These are phyloP conservation scores for Alternaria sp. DNA, from an alignment of 2,329 filamentous ascomycete genomes.

Conservation along the genomic window DNA sequence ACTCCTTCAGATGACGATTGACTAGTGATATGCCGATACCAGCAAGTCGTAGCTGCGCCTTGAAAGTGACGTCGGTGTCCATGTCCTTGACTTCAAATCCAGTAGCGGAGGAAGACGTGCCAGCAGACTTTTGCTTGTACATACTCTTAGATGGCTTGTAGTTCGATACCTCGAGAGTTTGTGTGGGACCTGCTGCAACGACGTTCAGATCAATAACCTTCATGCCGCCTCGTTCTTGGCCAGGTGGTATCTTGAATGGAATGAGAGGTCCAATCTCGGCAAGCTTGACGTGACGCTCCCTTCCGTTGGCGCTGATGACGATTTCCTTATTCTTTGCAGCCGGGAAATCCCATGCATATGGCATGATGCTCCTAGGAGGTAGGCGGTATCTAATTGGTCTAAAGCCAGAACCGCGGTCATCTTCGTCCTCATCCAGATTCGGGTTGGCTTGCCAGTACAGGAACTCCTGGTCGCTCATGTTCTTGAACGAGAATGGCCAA, in stretches of 20 bases:
- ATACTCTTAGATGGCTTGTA: slow-evolving; percentile 93
- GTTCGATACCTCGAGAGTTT: slow-evolving; percentile 92
- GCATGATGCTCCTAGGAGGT: slow-evolving; percentile 96
- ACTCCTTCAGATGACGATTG: slow-evolving; percentile 88
- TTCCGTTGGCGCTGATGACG: slow-evolving; percentile 79
- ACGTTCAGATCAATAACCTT: slow-evolving; percentile 98
- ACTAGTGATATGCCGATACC: slow-evolving; percentile 93
- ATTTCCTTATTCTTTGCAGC: slow-evolving; percentile 97
- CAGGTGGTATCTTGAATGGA: slow-evolving; percentile 85
- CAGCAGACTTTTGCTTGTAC: slow-evolving; percentile 73
- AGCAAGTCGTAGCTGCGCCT: slow-evolving; percentile 85
- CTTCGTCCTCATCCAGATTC: slow-evolving; percentile 90
- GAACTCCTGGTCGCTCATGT: slow-evolving; percentile 96
- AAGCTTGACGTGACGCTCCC: slow-evolving; percentile 90
- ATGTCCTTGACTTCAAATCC: slow-evolving; percentile 95
- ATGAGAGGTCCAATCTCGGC: slow-evolving; percentile 96
- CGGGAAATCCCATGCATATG: slow-evolving; percentile 98
- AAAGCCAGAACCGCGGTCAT: slow-evolving; percentile 84
- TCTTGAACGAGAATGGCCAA: slow-evolving; percentile 98
- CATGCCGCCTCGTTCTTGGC: slow-evolving; percentile 68
- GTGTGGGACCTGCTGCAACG: slow-evolving; percentile 91
- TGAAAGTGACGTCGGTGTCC: slow-evolving; percentile 87
- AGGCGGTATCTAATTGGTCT: slow-evolving; percentile 90
- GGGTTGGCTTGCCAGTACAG: slow-evolving; percentile 96
- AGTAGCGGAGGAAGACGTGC: slow-evolving; percentile 68